Base-by-base conservation (phyloP, 2,329 filamentous ascomycete species). In the Atkinsonella hypoxylon region DNA sequence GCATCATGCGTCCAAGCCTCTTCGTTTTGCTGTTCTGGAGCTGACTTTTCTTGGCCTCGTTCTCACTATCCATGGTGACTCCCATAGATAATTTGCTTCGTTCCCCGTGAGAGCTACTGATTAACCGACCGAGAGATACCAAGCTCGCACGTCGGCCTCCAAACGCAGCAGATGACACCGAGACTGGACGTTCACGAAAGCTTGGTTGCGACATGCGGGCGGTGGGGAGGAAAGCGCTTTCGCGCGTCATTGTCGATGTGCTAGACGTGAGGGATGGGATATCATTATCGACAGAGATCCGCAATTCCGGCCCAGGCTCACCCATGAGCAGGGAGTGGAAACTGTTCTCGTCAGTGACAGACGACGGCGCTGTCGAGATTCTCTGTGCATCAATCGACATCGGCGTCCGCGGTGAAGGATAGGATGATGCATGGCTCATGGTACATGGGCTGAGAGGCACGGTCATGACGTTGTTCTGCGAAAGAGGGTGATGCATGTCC, bases 291-390 rank as follows among this genome's bases (percentile, higher is more conserved):
- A 82, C 74, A 0, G 86, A 90, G 36, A 85, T 77, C 45, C 85
- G 80, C 7, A 81, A 70, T 58, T 89, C 85, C 0, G 84, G 85
- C 0, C 83, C 83, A 18, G 83, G 84, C 56, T 89, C 85, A 49
- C 85, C 84, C 65, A 88, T 77, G 6, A 87, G 72, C 32, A 87
- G 70, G 2, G 85, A 88, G 52, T 82, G 81, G 62, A 87, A 83
- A 38, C 74, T 79, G 51, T 81, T 83, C 56, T 85, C 85, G 54
- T 89, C 86, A 1, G 79, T 78, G 42, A 84, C 72, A 0, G 85
- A 89, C 1, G 86, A 90, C 6, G 84, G 81, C 2, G 86, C 82
- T 1, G 86, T 89, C 6, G 85, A 87, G 30, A 89, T 78, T 18
- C 83, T 78, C 49, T 86, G 82, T 1, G 79, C 79, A 55, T 90